Base-by-base conservation (phyloP, 495 filamentous ascomycete species). In the Aspergillus ostianus region DNA sequence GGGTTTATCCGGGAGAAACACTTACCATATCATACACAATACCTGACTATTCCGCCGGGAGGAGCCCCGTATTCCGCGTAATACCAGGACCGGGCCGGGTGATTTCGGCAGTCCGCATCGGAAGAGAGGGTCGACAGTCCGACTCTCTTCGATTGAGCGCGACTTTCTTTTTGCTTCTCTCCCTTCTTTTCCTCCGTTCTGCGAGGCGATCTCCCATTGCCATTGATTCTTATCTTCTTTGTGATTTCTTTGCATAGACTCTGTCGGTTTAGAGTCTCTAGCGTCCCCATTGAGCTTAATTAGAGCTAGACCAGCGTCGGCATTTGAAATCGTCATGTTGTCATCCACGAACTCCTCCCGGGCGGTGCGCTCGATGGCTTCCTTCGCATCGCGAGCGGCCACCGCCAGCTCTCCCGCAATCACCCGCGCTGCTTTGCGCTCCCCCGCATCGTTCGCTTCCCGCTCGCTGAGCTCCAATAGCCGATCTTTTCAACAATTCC, bases 291-390 rank as follows among this genome's bases (percentile, higher is more conserved):
- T 32, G 23, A 45, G 23, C 15, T 41, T 15, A 15, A 32, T 20
- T 19, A 54, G 56, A 55, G 27, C 46, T 54, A 54, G 45, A 49
- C 15, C 17, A 48, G 56, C 60, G 64, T 51, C 29, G 57, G 47
- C 52, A 26, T 50, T 23, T 21, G 29, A 36, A 56, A 56, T 60
- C 61, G 53, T 59, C 58, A 58, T 67, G 58, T 59, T 65, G 51
- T 59, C 61, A 47, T 55, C 72, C 36, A 45, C 67, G 29, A 29
- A 60, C 47, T 62, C 70, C 53, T 74, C 73, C 68, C 74, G 76
- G 68, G 72, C 74, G 70, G 74, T 75, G 73, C 76, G 73, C 71
- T 75, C 74, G n/a, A 71, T 75, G 72, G 71, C 70, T 63, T 69
- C 68, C 53, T 46, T 77, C 59, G 70, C 75, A 74, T 72, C 74